Base-by-base conservation (phyloP, 768 basidiomycete species). In the Infundibulicybe gibba region DNA sequence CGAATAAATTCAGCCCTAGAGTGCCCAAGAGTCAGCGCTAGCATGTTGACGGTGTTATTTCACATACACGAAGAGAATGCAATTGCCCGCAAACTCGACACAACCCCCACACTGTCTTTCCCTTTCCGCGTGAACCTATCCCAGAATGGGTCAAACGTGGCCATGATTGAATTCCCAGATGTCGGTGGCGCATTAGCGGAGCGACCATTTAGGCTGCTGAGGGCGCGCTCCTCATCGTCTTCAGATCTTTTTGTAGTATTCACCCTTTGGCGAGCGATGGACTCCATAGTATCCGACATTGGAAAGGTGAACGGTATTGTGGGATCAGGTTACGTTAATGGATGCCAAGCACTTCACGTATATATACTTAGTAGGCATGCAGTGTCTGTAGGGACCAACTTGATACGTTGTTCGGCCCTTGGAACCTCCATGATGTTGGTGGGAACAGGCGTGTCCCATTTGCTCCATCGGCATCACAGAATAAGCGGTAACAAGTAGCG, bases 1-100 rank as follows among this genome's bases (percentile, higher is more conserved):
- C 54, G 17, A 87, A 70, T 8, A 78, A 12, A 54, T 85, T 85
- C 15, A 85, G 60, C 74, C 76, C 83, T 85, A 31, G 37, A 33
- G n/a, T 9, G 45, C 1, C 16, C 15, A 40, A 21, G 12, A 32
- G 42, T 13, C 41, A 42, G 41, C 15, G 25, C 35, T 25, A 41
- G 31, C 13, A 37, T 38, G 32, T 10, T 25, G 37, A 32, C 32
- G 10, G 12, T 37, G n/a, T 9, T 38, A 37, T 17, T 41, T 31
- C 39, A 44, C 51, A 44, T 52, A 83, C 82, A 83, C 0, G 81
- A 83, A 14, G 76, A 79, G n/a, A 69, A 61, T 3, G 60, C 61
- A 38, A 82, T 68, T 2, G 70, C 71, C 30, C 63, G 66, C 40
- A 80, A 49, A 53, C 76, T 81, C 54, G 71, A 59, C 20, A 53